Evolutionary conservation across 768 basidiomycete genomes (phyloP).

Genomic region (Suillus hirtellus): DNA sequence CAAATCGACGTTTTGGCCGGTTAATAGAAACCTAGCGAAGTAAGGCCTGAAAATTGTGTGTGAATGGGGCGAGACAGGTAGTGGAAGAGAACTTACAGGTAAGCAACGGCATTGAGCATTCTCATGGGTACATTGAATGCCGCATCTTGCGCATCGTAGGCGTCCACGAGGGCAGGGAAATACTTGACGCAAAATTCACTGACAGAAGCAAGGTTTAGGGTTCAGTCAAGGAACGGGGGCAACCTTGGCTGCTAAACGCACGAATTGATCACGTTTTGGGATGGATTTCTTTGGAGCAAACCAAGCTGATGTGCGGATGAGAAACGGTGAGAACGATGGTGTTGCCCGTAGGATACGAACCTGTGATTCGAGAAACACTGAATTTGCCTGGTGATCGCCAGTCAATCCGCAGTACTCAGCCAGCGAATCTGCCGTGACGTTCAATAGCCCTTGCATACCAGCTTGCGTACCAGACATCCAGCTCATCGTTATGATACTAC

Average conservation of each 20-base stretch:
- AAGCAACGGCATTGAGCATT: slow-evolving; percentile 36
- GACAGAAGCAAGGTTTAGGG: not conserved
- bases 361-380: slow-evolving; percentile 14
- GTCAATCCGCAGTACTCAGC: slow-evolving; percentile 18
- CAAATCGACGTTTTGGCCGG: slow-evolving; percentile 34
- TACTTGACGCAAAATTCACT: slow-evolving; percentile 42
- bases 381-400: slow-evolving; percentile 15
- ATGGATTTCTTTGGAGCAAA: slow-evolving; percentile 28
- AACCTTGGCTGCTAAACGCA: not conserved
- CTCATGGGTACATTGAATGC: slow-evolving; percentile 26
- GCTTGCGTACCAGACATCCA: slow-evolving; percentile 1
- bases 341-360: slow-evolving; percentile 6
- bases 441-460: slow-evolving; percentile 10
- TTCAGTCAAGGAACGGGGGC: not conserved
- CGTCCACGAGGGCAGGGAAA: slow-evolving; percentile 34
- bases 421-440: slow-evolving; percentile 17
- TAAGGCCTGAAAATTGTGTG: slow-evolving; percentile 34
- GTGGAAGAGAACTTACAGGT: slow-evolving; percentile 30
- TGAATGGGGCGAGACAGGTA: not conserved
- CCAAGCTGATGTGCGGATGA: slow-evolving; percentile 24
- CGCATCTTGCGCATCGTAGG: slow-evolving; percentile 28
- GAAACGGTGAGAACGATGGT: not conserved
- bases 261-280: slow-evolving; percentile 17
- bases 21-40: slow-evolving; percentile 40
- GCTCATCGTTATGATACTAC: not conserved